Evolutionary conservation across 2,329 filamentous ascomycete genomes (phyloP), one percentile per base, ranked within the genome.

Genomic region (Aureobasidium subglaciale): DNA sequence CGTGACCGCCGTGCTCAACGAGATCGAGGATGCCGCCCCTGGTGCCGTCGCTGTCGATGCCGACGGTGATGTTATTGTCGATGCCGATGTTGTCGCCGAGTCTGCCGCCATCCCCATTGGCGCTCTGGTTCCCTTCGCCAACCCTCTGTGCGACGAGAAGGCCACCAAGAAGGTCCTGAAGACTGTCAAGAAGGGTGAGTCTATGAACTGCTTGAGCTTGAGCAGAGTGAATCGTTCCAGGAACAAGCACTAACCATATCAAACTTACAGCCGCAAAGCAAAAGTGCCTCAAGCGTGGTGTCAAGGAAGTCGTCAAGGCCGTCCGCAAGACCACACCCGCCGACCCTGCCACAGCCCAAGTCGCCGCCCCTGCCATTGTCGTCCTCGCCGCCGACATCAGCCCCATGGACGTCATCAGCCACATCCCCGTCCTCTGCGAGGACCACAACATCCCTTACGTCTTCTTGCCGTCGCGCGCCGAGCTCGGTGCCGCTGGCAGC

Each of bases 251-350:
- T 27, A 24, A 32, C 13, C 43, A 24, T 9, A 34, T 16, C 13
- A 18, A n/a, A 41, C 18, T 16, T 24, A 32, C 50, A 97, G 93
- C 92, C 64, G 91, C 93, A 66, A 96, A 95, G 76, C 84, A 90
- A 76, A 95, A 95, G 77, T 88, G 89, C 58, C 87, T 99, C 69
- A 95, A 96, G 78, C 91, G 93, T 69, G 93, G 93, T 69, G 93
- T 99, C 63, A 99, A 99, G 76, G 93, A 99, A 77, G 92, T 96
- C 69, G 91, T 97, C 77, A 99, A 99, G 78, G 87, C 91, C 30
- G 88, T 99, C 65, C 90, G 93, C 78, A 97, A 97, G 78, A 92
- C 90, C 13, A 80, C 88, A 57, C 73, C 83, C 64, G 81, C 83
- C n/a, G 80, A 83, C 59, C 80, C 82, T 62, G 77, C 82, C 68